Conservation (phyloP, 345 rosid species). For the Rhodamnia rubescens region DNA sequence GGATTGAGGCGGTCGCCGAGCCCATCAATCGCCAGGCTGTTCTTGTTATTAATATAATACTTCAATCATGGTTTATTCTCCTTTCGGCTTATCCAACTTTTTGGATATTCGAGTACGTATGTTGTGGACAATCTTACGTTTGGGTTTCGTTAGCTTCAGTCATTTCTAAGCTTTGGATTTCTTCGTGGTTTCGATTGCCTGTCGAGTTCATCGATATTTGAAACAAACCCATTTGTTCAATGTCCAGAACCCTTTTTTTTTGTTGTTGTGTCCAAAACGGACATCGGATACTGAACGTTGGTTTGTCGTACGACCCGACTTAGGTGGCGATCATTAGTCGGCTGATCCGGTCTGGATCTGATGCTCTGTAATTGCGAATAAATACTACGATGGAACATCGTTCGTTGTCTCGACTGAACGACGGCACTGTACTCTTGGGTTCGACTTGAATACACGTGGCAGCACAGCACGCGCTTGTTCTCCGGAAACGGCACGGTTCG, state of each 20-base stretch:
- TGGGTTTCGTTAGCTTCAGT: neutral
- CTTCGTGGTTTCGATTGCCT: neutral
- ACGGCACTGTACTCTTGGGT: neutral
- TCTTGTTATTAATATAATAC: neutral
- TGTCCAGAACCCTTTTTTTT: neutral
- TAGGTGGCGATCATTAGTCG: neutral
- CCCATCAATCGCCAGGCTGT: neutral
- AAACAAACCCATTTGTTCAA: neutral
- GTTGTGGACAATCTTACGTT: neutral
- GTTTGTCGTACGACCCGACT: neutral
- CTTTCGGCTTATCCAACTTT: neutral
- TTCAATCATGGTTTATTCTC: neutral
- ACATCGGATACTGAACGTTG: neutral
- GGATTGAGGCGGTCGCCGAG: neutral
- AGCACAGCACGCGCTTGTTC: neutral
- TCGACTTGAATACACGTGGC: neutral
- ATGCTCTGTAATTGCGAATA: neutral
- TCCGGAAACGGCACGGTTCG: neutral
- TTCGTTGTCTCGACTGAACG: no score
- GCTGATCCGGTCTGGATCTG: rapidly evolving
- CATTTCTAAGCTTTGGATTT: neutral
- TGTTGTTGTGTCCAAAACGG: neutral
- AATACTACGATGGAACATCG: neutral
- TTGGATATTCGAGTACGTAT: neutral
- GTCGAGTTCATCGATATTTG: neutral